Percentiles rank a stretch among this genome's conserved stretches.
phyloP scores from a whole-genome alignment of 2,329 filamentous ascomycete genomes.

The Fusarium metavorans region DNA sequence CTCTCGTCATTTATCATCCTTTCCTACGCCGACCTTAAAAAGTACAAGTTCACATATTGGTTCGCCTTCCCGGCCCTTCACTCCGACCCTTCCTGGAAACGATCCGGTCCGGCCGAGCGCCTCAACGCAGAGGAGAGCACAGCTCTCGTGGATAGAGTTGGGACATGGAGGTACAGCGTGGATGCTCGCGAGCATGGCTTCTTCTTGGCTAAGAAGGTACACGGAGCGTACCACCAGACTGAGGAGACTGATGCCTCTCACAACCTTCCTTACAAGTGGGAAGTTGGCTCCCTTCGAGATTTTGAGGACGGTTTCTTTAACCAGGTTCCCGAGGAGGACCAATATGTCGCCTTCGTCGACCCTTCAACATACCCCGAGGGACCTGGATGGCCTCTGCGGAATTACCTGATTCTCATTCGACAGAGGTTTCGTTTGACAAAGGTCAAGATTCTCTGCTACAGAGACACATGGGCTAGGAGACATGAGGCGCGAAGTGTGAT shows the following conservation, averaged over 20 bases:
- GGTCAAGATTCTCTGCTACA: slow-evolving; percentile 89
- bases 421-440: slow-evolving; percentile 82
- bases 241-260: slow-evolving; percentile 60
- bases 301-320: slow-evolving; percentile 93
- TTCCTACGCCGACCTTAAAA: slow-evolving; percentile 96
- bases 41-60: slow-evolving; percentile 98
- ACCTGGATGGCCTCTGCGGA: slow-evolving; percentile 93
- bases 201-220: slow-evolving; percentile 88
- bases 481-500: slow-evolving; percentile 87
- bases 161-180: slow-evolving; percentile 87
- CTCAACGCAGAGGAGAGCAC: slow-evolving; percentile 79
- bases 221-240: slow-evolving; percentile 56
- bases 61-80: slow-evolving; percentile 96
- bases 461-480: slow-evolving; percentile 81
- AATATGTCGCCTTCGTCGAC: slow-evolving; percentile 89
- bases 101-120: slow-evolving; percentile 64
- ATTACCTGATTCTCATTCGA: slow-evolving; percentile 85
- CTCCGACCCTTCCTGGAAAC: slow-evolving; percentile 86
- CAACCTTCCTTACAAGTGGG: slow-evolving; percentile 78
- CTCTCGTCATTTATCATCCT: slow-evolving; percentile 90
- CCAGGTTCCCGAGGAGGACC: slow-evolving; percentile 76
- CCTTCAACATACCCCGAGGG: slow-evolving; percentile 90
- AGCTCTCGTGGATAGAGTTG: slow-evolving; percentile 82
- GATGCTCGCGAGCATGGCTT: slow-evolving; percentile 92
- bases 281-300: slow-evolving; percentile 77